Evolutionary conservation across 768 basidiomycete species (phyloP).

Genomic region (Gloeostereum incarnatum): DNA sequence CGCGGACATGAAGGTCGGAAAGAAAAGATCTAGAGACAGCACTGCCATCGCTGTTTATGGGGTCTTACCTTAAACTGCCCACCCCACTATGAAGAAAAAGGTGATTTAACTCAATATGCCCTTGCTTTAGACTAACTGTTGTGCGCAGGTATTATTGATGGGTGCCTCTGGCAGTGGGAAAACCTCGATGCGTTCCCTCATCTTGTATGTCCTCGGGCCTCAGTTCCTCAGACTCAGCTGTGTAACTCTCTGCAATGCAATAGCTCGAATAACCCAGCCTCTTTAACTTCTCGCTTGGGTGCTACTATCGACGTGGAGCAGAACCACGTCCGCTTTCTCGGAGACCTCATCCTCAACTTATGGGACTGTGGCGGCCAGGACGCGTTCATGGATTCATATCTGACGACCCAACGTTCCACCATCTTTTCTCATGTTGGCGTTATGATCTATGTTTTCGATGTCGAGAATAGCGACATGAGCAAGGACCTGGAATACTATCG

Average conservation of each 20-base stretch:
- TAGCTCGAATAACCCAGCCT: constrained; percentile 92
- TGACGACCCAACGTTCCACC: constrained; percentile 83
- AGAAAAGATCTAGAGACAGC: too few species aligned
- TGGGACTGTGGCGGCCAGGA: constrained; percentile 99
- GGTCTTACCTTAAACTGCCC: too few species aligned
- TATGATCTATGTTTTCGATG: constrained; percentile 98
- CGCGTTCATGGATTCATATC: constrained; percentile 95
- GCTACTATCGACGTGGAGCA: constrained; percentile 98
- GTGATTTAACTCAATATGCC: constrained; percentile 20
- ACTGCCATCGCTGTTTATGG: too few species aligned
- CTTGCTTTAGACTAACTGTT: constrained; percentile 3
- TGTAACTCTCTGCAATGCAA: constrained; percentile 8
- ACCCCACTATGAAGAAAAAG: constrained; percentile 66
- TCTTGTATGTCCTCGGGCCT: constrained; percentile 74
- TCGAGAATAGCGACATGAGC: constrained; percentile 74
- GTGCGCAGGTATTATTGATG: constrained; percentile 85
- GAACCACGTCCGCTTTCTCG: constrained; percentile 94
- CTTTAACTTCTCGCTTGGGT: constrained; percentile 82
- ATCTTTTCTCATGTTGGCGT: constrained; percentile 97
- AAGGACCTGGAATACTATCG: constrained; percentile 91
- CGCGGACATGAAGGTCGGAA: too few species aligned
- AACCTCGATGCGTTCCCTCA: constrained; percentile 98
- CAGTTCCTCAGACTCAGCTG: constrained; percentile 5
- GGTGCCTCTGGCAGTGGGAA: constrained; percentile 92
- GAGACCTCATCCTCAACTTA: constrained; percentile 89